phyloP scores from a whole-genome alignment of 2,329 filamentous ascomycete species.

The Parastagonospora avenae region DNA sequence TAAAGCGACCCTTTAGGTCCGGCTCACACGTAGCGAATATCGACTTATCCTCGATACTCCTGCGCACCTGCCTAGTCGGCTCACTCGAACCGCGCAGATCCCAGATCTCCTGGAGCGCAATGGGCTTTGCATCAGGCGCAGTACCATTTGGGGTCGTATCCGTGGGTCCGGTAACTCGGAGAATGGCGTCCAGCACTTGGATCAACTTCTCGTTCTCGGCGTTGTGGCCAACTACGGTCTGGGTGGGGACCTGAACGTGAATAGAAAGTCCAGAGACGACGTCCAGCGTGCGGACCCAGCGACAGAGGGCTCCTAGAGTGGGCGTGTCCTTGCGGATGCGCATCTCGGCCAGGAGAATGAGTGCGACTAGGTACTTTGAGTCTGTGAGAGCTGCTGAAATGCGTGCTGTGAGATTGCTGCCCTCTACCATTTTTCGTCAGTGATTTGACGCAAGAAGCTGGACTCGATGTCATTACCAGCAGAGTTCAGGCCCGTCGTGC shows the following conservation, averaged over 20 bases:
- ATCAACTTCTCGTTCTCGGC: slow-evolving; percentile 60
- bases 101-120: slow-evolving; percentile 66
- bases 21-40: slow-evolving; percentile 39
- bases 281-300: slow-evolving; percentile 74
- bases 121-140: slow-evolving; percentile 49
- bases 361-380: slow-evolving; percentile 68
- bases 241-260: slow-evolving; percentile 51
- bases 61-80: slow-evolving; percentile 55
- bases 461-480: slow-evolving; percentile 47
- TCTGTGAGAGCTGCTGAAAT: slow-evolving; percentile 70
- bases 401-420: slow-evolving; percentile 68
- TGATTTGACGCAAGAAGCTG: background rate
- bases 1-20: slow-evolving; percentile 49
- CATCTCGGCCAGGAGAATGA: slow-evolving; percentile 72
- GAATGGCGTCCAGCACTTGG: slow-evolving; percentile 65
- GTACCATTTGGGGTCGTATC: slow-evolving; percentile 51
- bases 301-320: slow-evolving; percentile 70
- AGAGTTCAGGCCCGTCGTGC: slow-evolving; percentile 68
- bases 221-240: slow-evolving; percentile 32
- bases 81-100: slow-evolving; percentile 56
- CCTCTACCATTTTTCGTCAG: slow-evolving; percentile 45
- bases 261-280: slow-evolving; percentile 70
- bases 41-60: slow-evolving; percentile 63
- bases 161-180: slow-evolving; percentile 66
- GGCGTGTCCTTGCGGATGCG: slow-evolving; percentile 67